Evolutionary conservation across 1,284 basidiomycete species (phyloP), one percentile per base, ranked within the genome.

Genomic region (Trichosporon asahii): DNA sequence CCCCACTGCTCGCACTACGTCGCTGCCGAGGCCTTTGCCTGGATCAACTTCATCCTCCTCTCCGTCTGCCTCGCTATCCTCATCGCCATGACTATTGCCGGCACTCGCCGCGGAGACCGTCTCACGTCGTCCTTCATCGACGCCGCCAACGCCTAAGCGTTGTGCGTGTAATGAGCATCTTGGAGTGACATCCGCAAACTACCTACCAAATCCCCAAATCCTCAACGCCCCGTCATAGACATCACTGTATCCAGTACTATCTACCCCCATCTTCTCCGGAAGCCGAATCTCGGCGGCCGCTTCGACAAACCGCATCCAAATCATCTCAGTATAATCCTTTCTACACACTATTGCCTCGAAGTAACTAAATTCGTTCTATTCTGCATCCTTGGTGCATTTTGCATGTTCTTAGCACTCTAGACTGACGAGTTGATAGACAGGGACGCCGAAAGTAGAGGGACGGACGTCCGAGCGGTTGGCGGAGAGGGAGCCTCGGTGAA

Each of bases 31-130:
- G 83, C 82, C 2, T 85, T 85, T 67, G 83, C 77, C 5, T 85
- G 84, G 84, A 82, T 84, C 70, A 72, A 77, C 68, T 83, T 76
- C 75, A 84, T 84, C 76, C 46, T 84, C 68, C 75, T 84, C 68
- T 79, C 78, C 60, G 35, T 81, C 68, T 70, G 75, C 27, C 72
- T 81, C 60, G 66, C 76, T 66, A 31, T 78, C 23, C 67, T 79
- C 71, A 40, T 78, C 67, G 29, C 79, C 49, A 73, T 84, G 49
- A 79, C 77, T 61, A 66, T 68, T 27, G 70, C 73, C 21, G 75
- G 78, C 4, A 31, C 80, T 64, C 75, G 80, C 61, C 71, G 79
- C 14, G 83, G 82, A 40, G 81, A 83, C 74, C 71, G 78, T 49
- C 74, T 84, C 68, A 70, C 57, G 57, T 31, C 27, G 15, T 61